Conservation (phyloP, 768 basidiomycete genomes). For the Xerocomellus intermedius region DNA sequence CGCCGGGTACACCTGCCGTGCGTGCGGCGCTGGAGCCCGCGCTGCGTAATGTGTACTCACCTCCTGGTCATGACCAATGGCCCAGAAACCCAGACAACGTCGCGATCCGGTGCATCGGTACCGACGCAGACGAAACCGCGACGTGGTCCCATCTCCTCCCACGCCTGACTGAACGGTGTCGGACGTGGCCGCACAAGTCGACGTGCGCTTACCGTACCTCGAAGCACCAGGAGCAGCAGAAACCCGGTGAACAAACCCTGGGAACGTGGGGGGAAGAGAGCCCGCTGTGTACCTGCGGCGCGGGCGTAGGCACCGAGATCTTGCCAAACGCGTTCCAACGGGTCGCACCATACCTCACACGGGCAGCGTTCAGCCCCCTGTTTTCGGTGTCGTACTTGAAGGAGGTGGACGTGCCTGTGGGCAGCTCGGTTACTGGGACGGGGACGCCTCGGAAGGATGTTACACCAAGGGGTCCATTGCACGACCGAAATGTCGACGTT, state of each 20-base stretch:
- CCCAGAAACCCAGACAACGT: neutral
- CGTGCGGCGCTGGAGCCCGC: neutral
- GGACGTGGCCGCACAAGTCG: constrained; percentile 51
- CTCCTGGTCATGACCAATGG: neutral
- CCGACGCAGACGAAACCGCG: constrained; percentile 16
- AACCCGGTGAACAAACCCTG: constrained; percentile 26
- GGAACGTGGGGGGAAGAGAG: constrained; percentile 19
- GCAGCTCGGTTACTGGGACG: neutral
- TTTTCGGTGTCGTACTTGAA: constrained; percentile 52
- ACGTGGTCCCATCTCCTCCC: constrained; percentile 55
- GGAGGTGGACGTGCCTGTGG: constrained; percentile 7
- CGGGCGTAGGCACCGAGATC: constrained; percentile 11
- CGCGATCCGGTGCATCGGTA: constrained; percentile 13
- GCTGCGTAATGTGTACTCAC: too few relatives aligned
- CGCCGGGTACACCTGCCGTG: constrained; percentile 30
- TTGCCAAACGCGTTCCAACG: constrained; percentile 34
- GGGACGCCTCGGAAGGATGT: neutral
- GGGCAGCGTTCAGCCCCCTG: constrained; percentile 53
- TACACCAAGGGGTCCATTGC: too few relatives aligned
- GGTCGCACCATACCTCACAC: constrained; percentile 43
- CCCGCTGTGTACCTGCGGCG: constrained; percentile 15
- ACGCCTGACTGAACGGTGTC: constrained; percentile 51
- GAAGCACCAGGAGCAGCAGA: constrained; percentile 24
- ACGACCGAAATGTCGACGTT: neutral
- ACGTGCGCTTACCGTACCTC: constrained; percentile 25